These are phyloP conservation scores for Plasmodium gallinaceum DNA, from an alignment of 169 alveolate species.

Conservation along the genomic window DNA sequence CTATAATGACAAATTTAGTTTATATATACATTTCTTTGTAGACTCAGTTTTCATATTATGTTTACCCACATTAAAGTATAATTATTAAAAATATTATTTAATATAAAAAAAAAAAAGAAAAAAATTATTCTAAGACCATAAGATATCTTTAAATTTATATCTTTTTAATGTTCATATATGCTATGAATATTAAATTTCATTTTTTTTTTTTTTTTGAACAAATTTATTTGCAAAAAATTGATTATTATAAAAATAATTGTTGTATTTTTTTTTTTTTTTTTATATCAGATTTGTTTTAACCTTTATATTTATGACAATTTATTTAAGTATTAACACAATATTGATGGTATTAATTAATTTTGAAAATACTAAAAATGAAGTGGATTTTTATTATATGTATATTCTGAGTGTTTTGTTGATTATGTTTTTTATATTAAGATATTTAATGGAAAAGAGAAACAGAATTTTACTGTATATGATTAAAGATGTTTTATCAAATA, in stretches of 20 bases:
- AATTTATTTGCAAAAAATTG: no score
- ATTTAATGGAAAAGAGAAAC: constrained; percentile 39
- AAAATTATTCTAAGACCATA: neutral
- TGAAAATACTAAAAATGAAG: neutral
- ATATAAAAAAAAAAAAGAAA: neutral
- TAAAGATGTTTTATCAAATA: constrained; percentile 40
- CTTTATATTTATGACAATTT: constrained; percentile 16
- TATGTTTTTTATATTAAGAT: constrained; percentile 51
- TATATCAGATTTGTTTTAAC: constrained; percentile 22
- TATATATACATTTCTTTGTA: constrained; percentile 63
- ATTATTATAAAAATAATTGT: no score
- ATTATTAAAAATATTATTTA: neutral
- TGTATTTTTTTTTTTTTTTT: neutral
- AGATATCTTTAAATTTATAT: neutral
- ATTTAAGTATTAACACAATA: constrained; percentile 13
- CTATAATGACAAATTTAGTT: constrained; percentile 54
- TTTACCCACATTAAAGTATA: constrained; percentile 64
- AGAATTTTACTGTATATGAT: constrained; percentile 23
- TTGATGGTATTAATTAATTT: constrained; percentile 13
- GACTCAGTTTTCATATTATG: constrained; percentile 63
- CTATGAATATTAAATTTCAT: no score
- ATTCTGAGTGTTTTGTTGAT: constrained; percentile 35
- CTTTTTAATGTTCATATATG: no score
- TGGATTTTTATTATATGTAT: constrained; percentile 33
- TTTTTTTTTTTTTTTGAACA: no score